These are phyloP conservation scores for Dictyostelium firmibasis DNA, from an alignment of 78 protist genomes.

Conservation along the genomic window DNA sequence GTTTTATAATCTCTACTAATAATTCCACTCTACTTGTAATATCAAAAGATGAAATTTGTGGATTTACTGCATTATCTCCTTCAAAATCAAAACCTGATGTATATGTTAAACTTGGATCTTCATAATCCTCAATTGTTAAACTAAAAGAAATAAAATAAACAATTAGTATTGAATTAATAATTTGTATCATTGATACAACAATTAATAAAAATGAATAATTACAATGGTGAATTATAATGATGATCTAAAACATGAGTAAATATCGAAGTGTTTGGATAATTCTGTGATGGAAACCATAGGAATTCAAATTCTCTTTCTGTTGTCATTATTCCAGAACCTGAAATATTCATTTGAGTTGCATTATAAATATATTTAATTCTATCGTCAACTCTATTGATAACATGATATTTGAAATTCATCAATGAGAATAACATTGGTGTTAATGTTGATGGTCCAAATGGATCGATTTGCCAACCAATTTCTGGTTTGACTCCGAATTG, in stretches of 20 bases:
- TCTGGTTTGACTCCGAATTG: slow-evolving; percentile 50
- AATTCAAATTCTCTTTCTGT: slow-evolving; percentile 16
- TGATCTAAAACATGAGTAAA: slow-evolving; percentile 58
- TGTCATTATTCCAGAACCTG: background rate
- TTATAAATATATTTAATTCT: slow-evolving; percentile 15
- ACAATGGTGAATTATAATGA: slow-evolving; percentile 36
- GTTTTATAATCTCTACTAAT: slow-evolving; percentile 27
- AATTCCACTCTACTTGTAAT: slow-evolving; percentile 26
- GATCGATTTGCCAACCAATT: slow-evolving; percentile 76
- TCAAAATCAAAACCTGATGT: slow-evolving; percentile 67
- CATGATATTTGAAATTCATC: slow-evolving; percentile 62
- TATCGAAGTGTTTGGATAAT: background rate
- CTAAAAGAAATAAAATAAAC: background rate
- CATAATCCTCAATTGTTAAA: background rate
- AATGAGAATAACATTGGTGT: slow-evolving; percentile 30
- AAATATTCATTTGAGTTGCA: background rate
- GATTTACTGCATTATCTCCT: background rate
- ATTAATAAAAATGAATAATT: too few species aligned
- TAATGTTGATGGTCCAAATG: slow-evolving; percentile 69
- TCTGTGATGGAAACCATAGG: slow-evolving; percentile 45
- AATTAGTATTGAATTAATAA: background rate
- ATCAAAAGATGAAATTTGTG: slow-evolving; percentile 23
- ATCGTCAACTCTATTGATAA: slow-evolving; percentile 46
- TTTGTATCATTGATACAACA: too few species aligned
- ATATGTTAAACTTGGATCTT: background rate